Conservation (phyloP, 2,329 filamentous ascomycete genomes). For the Stagonosporopsis rhizophila region DNA sequence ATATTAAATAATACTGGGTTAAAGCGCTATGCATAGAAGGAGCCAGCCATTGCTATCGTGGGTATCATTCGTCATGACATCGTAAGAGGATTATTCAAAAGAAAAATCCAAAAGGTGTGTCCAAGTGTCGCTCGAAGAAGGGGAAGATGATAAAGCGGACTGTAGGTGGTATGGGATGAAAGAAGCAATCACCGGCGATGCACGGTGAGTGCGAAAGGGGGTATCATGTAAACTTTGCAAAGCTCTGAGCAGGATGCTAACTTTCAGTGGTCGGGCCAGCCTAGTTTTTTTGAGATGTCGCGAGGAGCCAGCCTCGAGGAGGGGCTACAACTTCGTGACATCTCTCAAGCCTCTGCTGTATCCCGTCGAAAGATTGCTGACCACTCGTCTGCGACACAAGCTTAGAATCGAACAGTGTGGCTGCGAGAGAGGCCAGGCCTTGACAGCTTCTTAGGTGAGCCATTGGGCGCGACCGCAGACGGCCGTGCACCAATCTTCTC, state of each 20-base stretch:
- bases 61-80: slow-evolving; percentile 50
- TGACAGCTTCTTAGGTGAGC: slow-evolving; percentile 43
- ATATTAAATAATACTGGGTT: slow-evolving; percentile 30
- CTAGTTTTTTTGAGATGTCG: slow-evolving; percentile 8
- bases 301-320: slow-evolving; percentile 10
- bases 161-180: slow-evolving; percentile 17
- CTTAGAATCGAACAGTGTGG: slow-evolving; percentile 45
- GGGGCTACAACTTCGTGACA: slow-evolving; percentile 15
- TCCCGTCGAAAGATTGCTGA: neutral
- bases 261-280: neutral
- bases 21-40: slow-evolving; percentile 33
- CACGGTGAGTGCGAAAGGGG: slow-evolving; percentile 16
- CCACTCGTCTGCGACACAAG: neutral
- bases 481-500: slow-evolving; percentile 69
- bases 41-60: slow-evolving; percentile 41
- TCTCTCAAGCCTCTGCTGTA: slow-evolving; percentile 14
- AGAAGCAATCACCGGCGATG: slow-evolving; percentile 19
- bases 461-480: slow-evolving; percentile 43
- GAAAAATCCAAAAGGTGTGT: slow-evolving; percentile 26
- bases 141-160: slow-evolving; percentile 12
- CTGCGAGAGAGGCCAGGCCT: slow-evolving; percentile 42
- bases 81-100: slow-evolving; percentile 35
- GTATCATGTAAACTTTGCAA: slow-evolving; percentile 10
- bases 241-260: neutral
- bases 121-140: slow-evolving; percentile 20